Evolutionary conservation across 164 flowering plant genomes (phyloP).

Genomic region (Piper longum): DNA sequence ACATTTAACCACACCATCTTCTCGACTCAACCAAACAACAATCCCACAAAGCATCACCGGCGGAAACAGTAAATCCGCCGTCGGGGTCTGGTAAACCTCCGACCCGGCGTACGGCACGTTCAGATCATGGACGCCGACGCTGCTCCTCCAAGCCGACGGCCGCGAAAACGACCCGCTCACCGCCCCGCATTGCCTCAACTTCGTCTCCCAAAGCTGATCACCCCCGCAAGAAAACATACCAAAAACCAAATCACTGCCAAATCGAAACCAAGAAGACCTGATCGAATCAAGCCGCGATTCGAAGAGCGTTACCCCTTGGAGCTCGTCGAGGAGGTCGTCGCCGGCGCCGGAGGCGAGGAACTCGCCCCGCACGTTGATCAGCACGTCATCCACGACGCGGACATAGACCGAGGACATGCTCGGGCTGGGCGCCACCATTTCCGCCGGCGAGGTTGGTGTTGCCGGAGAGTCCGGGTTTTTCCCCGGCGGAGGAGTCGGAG

Average conservation of each 20-base stretch:
- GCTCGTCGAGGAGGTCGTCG: slow-evolving; percentile 51
- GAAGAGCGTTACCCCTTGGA: slow-evolving; percentile 46
- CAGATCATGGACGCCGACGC: slow-evolving; percentile 10
- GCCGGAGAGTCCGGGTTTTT: neutral
- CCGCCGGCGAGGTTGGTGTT: neutral
- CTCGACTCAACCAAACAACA: neutral
- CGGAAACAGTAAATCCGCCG: slow-evolving; percentile 15
- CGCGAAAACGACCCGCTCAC: slow-evolving; percentile 7
- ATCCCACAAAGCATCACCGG: slow-evolving; percentile 4
- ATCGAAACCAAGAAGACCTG: neutral
- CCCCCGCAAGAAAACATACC: neutral
- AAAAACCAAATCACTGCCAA: too few species aligned
- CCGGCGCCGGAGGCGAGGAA: slow-evolving; percentile 65
- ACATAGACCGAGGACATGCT: slow-evolving; percentile 56
- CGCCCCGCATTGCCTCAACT: slow-evolving; percentile 14
- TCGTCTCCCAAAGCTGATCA: slow-evolving; percentile 16
- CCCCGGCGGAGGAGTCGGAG: too few species aligned
- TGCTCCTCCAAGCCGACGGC: slow-evolving; percentile 5
- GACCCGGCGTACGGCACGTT: slow-evolving; percentile 15
- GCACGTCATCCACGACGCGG: slow-evolving; percentile 73
- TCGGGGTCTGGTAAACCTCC: slow-evolving; percentile 15
- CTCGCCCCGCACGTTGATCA: slow-evolving; percentile 73
- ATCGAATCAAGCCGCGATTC: neutral
- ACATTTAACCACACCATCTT: neutral
- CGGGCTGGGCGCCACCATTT: neutral